Conservation (phyloP, 2,329 filamentous ascomycete species). For the Aspergillus cejpii region DNA sequence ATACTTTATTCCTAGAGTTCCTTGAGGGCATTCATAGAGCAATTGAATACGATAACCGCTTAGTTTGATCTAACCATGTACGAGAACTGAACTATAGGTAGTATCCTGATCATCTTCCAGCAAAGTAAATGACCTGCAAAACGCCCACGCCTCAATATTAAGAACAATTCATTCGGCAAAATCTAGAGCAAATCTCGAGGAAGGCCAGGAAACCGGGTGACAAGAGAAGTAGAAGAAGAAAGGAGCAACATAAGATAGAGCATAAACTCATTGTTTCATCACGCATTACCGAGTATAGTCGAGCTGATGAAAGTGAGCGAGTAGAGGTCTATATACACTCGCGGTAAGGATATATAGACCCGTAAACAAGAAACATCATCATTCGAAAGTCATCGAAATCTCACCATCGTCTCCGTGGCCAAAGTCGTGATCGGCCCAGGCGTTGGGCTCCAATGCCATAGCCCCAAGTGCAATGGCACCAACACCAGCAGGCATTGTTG, state of each 20-base stretch:
- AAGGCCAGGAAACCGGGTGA: no score
- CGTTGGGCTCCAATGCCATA: slow-evolving; percentile 47
- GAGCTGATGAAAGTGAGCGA: slow-evolving; percentile 1
- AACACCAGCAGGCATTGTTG: slow-evolving; percentile 27
- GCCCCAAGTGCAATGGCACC: slow-evolving; percentile 23
- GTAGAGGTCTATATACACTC: neutral
- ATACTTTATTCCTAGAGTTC: no score
- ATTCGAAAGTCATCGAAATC: slow-evolving; percentile 77
- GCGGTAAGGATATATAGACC: neutral
- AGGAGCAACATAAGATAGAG: neutral
- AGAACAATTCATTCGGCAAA: neutral
- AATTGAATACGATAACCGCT: no score
- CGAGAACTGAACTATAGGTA: no score
- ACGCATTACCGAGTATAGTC: neutral
- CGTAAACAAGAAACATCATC: slow-evolving; percentile 20
- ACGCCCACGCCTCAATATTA: no score
- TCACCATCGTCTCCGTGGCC: slow-evolving; percentile 65
- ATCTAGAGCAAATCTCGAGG: neutral
- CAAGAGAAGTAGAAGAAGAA: neutral
- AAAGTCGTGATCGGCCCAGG: slow-evolving; percentile 66
- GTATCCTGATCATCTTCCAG: no score
- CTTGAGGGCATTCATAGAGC: no score
- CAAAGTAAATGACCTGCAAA: no score
- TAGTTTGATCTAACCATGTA: no score
- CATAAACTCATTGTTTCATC: neutral